phyloP scores from a whole-genome alignment of 2,329 filamentous ascomycete species.

The Zymoseptoria crescenta region DNA sequence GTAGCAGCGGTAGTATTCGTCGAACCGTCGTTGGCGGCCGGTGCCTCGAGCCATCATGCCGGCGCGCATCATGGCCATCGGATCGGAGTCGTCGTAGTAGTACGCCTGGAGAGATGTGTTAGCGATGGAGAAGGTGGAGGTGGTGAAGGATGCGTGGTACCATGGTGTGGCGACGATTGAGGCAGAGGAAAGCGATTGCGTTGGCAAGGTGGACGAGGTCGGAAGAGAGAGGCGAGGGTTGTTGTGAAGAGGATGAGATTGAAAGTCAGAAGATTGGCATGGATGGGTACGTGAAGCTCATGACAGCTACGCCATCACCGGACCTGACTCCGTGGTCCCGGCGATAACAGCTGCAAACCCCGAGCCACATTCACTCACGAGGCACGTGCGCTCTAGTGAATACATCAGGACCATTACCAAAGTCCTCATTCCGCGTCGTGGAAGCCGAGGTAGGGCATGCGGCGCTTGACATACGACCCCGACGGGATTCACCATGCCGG shows the following conservation, averaged over 20 bases:
- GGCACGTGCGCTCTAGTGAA: neutral
- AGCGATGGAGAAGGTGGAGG: neutral
- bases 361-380: neutral
- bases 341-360: neutral
- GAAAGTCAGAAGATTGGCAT: neutral
- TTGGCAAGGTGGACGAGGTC: neutral
- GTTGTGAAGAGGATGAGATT: neutral
- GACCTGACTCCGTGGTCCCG: neutral
- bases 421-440: neutral
- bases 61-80: slow-evolving; percentile 47
- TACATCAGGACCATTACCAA: neutral
- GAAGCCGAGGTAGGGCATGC: no score
- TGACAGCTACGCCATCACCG: neutral
- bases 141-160: neutral
- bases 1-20: slow-evolving; percentile 98
- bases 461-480: no score
- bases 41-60: slow-evolving; percentile 45
- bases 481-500: no score
- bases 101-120: slow-evolving; percentile 17
- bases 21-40: slow-evolving; percentile 66
- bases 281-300: neutral
- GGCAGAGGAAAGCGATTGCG: neutral
- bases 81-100: slow-evolving; percentile 45
- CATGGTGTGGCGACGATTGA: neutral
- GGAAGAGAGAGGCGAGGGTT: neutral